Conservation (phyloP, 192 early-diverging fungal species). For the Linnemannia zychae region DNA sequence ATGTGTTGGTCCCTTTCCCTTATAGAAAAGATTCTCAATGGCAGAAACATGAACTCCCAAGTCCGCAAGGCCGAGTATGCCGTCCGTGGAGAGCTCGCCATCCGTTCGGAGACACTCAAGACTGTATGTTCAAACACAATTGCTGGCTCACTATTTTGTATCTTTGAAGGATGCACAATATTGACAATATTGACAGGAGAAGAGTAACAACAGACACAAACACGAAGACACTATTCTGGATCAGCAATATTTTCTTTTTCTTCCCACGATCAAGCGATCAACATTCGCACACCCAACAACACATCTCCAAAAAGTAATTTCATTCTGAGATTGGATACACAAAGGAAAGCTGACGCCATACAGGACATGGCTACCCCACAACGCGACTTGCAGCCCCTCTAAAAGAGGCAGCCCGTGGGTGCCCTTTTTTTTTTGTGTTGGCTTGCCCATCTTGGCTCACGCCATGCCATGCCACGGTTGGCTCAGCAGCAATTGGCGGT, state of each 20-base stretch:
- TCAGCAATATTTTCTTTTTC: neutral
- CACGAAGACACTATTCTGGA: neutral
- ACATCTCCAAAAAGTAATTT: neutral
- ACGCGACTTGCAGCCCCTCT: neutral
- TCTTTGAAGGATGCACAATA: neutral
- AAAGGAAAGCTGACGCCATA: neutral
- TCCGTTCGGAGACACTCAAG: conserved; percentile 88
- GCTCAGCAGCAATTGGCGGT: neutral
- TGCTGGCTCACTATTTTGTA: neutral
- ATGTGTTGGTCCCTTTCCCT: neutral
- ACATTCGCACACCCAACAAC: conserved; percentile 7
- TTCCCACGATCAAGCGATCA: conserved; percentile 31
- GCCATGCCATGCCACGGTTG: neutral
- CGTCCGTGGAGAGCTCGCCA: conserved; percentile 95
- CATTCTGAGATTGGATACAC: conserved; percentile 9
- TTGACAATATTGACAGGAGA: no score
- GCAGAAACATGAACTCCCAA: conserved; percentile 79
- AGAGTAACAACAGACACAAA: neutral
- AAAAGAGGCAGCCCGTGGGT: neutral
- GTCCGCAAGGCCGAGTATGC: conserved; percentile 91
- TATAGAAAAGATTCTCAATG: conserved; percentile 73
- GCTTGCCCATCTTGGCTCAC: neutral
- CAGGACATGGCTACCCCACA: neutral
- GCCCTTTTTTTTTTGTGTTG: neutral
- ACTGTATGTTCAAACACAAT: conserved; percentile 51